A percentile compares a stretch with the other conserved stretches of the same genome.
Conservation (phyloP, 1,284 basidiomycete genomes). For the Inonotus obliquus region DNA sequence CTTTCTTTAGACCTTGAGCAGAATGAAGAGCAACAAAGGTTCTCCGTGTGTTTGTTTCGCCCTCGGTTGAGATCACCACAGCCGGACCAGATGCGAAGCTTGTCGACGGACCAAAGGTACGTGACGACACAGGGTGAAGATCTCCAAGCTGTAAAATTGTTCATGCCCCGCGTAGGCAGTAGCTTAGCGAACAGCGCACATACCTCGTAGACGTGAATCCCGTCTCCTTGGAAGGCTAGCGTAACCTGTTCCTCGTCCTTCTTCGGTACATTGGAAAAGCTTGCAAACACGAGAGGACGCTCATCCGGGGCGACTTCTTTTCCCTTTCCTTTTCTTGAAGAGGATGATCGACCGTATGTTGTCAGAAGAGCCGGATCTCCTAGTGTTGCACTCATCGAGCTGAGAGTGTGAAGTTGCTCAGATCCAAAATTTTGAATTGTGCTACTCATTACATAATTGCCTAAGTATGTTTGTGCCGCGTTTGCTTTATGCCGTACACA, state of each 20-base stretch:
- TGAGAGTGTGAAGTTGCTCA: background rate
- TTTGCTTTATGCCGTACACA: background rate
- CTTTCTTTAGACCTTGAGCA: conserved; percentile 39
- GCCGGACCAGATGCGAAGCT: conserved; percentile 56
- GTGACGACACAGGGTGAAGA: conserved; percentile 59
- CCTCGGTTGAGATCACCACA: conserved; percentile 35
- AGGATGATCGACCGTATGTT: conserved; percentile 37
- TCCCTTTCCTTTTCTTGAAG: conserved; percentile 20
- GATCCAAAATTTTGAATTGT: conserved; percentile 7
- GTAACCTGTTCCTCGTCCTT: conserved; percentile 53
- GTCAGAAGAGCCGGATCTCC: conserved; percentile 58
- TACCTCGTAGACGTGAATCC: conserved; percentile 68
- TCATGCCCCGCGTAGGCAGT: background rate
- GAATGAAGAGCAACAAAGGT: conserved; percentile 52
- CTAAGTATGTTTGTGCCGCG: background rate
- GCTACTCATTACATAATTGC: background rate
- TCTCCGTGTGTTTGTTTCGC: conserved; percentile 36
- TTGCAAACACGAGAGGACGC: conserved; percentile 35
- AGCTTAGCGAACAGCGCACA: conserved; percentile 25
- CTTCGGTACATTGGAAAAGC: conserved; percentile 33
- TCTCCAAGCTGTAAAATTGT: conserved; percentile 46
- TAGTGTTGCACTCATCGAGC: conserved; percentile 42
- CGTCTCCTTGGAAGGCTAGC: conserved; percentile 62
- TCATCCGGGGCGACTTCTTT: conserved; percentile 22
- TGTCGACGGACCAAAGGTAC: conserved; percentile 61